Percentiles rank a stretch among this genome's conserved stretches.
Evolutionary conservation across 768 basidiomycete genomes (phyloP).

Genomic region (Rhizopogon vinicolor): DNA sequence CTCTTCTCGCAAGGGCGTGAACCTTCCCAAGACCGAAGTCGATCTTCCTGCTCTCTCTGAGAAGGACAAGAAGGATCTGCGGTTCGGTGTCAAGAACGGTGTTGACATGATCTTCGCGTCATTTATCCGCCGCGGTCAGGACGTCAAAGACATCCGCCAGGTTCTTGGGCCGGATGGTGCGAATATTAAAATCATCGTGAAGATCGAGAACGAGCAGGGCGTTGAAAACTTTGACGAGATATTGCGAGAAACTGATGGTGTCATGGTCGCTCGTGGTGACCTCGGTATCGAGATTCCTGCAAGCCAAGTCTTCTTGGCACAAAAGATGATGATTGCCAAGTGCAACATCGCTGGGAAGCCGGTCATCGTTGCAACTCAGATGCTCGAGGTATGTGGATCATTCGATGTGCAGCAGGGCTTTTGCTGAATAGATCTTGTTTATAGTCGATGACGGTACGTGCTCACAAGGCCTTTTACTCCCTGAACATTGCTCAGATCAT

Average conservation of each 20-base stretch:
- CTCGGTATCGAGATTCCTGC: conserved; percentile 99
- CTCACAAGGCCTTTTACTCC: neutral
- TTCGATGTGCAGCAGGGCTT: neutral
- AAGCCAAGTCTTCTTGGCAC: conserved; percentile 96
- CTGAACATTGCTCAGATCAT: conserved; percentile 10
- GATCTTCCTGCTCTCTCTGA: conserved; percentile 96
- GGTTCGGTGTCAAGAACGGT: conserved; percentile 94
- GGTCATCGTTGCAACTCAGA: conserved; percentile 97
- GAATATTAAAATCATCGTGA: conserved; percentile 97
- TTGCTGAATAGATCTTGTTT: neutral
- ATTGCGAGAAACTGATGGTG: conserved; percentile 90
- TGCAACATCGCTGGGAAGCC: conserved; percentile 98
- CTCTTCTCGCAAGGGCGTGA: conserved; percentile 97
- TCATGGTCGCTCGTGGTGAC: conserved; percentile 99
- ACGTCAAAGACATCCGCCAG: conserved; percentile 89
- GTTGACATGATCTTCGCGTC: conserved; percentile 99
- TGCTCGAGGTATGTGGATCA: conserved; percentile 75
- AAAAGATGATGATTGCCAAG: conserved; percentile 99
- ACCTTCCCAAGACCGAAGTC: conserved; percentile 96
- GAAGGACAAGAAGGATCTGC: conserved; percentile 95
- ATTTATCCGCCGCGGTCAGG: conserved; percentile 93
- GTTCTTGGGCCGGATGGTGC: conserved; percentile 95
- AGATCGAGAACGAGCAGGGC: conserved; percentile 99
- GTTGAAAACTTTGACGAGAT: conserved; percentile 99
- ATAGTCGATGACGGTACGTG: conserved; percentile 89